Percentiles rank a stretch among this genome's conserved stretches.
Evolutionary conservation across 305 asterid species (phyloP).

Genomic region (Fraxinus xanthoxyloides): DNA sequence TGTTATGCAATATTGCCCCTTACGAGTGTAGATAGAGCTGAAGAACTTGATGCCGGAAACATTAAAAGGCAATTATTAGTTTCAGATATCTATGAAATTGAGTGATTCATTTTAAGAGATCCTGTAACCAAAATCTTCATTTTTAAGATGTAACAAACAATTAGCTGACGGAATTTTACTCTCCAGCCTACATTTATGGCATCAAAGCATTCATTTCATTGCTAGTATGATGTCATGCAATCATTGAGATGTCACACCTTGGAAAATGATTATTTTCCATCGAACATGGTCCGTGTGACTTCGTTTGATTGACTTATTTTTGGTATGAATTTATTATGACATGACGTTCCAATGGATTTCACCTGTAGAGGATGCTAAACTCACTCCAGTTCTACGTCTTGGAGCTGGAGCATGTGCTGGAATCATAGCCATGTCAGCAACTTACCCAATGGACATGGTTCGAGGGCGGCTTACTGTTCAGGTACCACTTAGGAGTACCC

Average conservation of each 20-base stretch:
- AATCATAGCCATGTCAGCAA: constrained; percentile 98
- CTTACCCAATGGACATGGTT: constrained; percentile 99
- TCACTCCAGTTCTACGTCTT: constrained; percentile 87
- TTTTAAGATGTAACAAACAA: background rate
- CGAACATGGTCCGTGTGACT: background rate
- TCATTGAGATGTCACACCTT: background rate
- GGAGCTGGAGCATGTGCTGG: constrained; percentile 99
- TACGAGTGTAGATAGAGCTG: background rate
- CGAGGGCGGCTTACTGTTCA: constrained; percentile 95
- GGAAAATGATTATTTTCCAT: background rate
- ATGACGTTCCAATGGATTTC: background rate
- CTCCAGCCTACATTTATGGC: background rate
- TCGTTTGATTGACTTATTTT: background rate
- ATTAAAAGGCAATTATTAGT: background rate
- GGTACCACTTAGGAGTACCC: constrained; percentile 40
- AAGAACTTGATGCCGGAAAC: background rate
- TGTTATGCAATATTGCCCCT: background rate
- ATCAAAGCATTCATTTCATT: background rate
- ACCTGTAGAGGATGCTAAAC: constrained; percentile 75
- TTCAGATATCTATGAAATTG: background rate
- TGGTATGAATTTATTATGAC: background rate
- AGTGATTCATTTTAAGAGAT: background rate
- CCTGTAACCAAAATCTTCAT: background rate
- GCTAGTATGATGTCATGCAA: background rate
- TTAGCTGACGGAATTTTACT: background rate